These are phyloP conservation scores for Arthrobotrys sphaeroides DNA, from an alignment of 2,329 filamentous ascomycete genomes.

Conservation along the genomic window DNA sequence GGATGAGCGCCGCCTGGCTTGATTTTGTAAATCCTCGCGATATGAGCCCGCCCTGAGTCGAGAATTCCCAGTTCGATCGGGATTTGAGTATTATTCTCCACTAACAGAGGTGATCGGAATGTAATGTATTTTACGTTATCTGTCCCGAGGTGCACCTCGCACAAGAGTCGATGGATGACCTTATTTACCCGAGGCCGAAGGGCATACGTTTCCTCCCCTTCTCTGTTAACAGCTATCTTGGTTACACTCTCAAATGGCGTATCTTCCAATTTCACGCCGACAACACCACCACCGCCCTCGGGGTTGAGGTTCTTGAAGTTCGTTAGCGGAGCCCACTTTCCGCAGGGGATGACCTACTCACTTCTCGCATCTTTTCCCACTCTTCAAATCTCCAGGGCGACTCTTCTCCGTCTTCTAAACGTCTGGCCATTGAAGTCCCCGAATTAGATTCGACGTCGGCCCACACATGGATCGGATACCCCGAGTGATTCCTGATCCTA, in stretches of 20 bases:
- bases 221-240: constrained; percentile 88
- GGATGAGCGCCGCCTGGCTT: constrained; percentile 88
- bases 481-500: constrained; percentile 92
- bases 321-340: not conserved
- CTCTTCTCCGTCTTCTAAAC: constrained; percentile 87
- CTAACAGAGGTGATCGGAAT: constrained; percentile 85
- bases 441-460: constrained; percentile 62
- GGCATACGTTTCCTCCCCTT: constrained; percentile 90
- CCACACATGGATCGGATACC: constrained; percentile 87
- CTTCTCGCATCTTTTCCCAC: constrained; percentile 87
- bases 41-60: constrained; percentile 83
- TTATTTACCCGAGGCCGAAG: constrained; percentile 86
- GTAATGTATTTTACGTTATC: constrained; percentile 99
- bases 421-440: constrained; percentile 69
- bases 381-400: constrained; percentile 96
- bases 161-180: constrained; percentile 85
- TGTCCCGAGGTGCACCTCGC: constrained; percentile 87
- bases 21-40: constrained; percentile 98
- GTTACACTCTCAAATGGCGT: constrained; percentile 92
- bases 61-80: constrained; percentile 93
- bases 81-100: constrained; percentile 97
- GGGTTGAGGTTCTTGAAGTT: constrained; percentile 76
- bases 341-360: constrained; percentile 3
- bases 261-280: constrained; percentile 85
- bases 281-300: constrained; percentile 80